Evolutionary conservation across 768 basidiomycete genomes (phyloP), one percentile per base, ranked within the genome.

Genomic region (Brasilioporus rufonigricans): DNA sequence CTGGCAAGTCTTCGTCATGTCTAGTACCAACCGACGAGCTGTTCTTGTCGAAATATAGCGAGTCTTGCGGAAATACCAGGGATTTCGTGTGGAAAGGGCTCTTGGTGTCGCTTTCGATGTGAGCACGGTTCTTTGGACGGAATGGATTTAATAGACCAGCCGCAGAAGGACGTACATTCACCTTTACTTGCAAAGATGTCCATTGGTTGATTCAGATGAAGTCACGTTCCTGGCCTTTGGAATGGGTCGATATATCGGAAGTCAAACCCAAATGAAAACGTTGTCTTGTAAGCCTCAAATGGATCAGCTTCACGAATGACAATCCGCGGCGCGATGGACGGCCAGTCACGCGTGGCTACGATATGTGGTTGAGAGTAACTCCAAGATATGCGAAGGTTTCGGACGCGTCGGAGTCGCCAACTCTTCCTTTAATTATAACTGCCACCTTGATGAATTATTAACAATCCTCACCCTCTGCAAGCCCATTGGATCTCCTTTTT

Each of bases 31-130:
- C 73, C 13, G 93, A 96, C 63, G 86, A 89, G 66, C 59, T 84
- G 14, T 93, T 94, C 73, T 70, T 94, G 65, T 73, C 84, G 11
- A 91, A 90, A 68, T 93, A 89, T 59, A 80, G 82, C 1, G 87
- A 91, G 63, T 80, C 87, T 7, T 79, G 78, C 50, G 93, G 92
- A 40, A 93, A 93, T 68, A 77, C 91, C 13, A 76, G 87, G 56
- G 84, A 87, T 53, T 91, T 95, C 61, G 86, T 90, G 38, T 82
- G 81, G 80, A 82, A 80, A 47, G 86, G 85, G 2, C 61, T 89
- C 47, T 64, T 84, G 64, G 52, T 62, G 50, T 64, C 71, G 43
- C 41, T 71, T 48, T 60, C 65, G 53, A 52, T 36, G 19, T 70
- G 59, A 69, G 32, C 48, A 1, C 35, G 3, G 40, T 5, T 21